Base-by-base conservation (phyloP, 2,329 filamentous ascomycete genomes). In the Colletotrichum sojae region DNA sequence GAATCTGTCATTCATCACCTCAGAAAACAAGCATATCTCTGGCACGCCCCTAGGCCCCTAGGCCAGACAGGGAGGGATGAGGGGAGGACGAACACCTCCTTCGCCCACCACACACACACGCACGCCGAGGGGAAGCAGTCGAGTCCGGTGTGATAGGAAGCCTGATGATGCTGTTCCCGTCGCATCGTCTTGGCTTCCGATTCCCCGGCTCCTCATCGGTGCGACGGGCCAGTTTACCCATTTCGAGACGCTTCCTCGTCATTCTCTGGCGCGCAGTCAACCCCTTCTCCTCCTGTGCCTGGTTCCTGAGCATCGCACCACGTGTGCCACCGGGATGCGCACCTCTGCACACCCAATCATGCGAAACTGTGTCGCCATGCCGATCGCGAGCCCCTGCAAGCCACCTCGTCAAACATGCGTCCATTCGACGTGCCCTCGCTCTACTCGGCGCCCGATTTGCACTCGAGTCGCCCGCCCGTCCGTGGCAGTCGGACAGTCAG, bases 111-210 rank as follows among this genome's bases (percentile, higher is more conserved):
- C 40, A 25, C 22, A 25, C 8, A 51, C 51, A 52, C 36, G 36
- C 49, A 27, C 27, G 39, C 18, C 40, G 20, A 48, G 27, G 51
- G 25, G 49, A 62, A 49, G 16, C 27, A 25, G 16, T 39, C 49
- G 9, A 31, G 25, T 55, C 63, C 48, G 57, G 40, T 62, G 16
- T 54, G 45, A 45, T n/a, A 36, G 58, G 58, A 43, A 45, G 12
- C 43, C 18, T 39, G 52, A 57, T 46, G 58, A 67, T 39, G 58
- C 63, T 63, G 8, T 52, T 51, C n/a, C 63, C 31, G 63, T 63
- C 58, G 63, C 51, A 67, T 63, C 51, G 49, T 22, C 58, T 59
- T 54, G 48, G 63, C 40, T 15, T 13, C 40, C 40, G 40, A 43
- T 15, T n/a, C 40, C 63, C 51, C 40, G 52, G 51, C 52, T 40